Evolutionary conservation across 192 early-diverging fungal genomes (phyloP).

Genomic region (Paraglomus occultum): DNA sequence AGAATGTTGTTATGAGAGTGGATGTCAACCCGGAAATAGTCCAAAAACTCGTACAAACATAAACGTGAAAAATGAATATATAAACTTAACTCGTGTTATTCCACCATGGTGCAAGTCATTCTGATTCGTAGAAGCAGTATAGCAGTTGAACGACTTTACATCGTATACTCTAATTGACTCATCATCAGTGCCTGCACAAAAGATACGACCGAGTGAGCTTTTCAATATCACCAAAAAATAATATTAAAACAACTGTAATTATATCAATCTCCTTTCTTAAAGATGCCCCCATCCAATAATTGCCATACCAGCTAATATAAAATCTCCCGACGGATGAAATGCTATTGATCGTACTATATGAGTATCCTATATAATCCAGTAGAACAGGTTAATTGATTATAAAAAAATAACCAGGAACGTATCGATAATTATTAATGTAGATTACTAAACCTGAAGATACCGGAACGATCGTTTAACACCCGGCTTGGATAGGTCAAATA

Average conservation of each 20-base stretch:
- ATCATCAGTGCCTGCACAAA: constrained; percentile 63
- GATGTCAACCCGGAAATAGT: not conserved
- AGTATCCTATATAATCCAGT: constrained; percentile 53
- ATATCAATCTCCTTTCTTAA: not conserved
- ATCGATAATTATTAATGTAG: not conserved
- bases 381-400: not conserved
- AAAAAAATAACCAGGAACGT: constrained; percentile 6
- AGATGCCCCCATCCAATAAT: not conserved
- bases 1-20: constrained; percentile 4
- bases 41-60: not conserved
- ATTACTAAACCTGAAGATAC: constrained; percentile 61
- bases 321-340: constrained; percentile 95
- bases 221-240: not conserved
- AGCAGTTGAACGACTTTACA: constrained; percentile 83
- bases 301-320: constrained; percentile 59
- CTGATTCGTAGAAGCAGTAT: constrained; percentile 53
- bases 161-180: constrained; percentile 81
- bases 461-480: constrained; percentile 81
- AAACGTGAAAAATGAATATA: not conserved
- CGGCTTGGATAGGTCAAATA: constrained; percentile 85
- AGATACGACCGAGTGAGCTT: not conserved
- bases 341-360: constrained; percentile 74
- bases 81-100: constrained; percentile 43
- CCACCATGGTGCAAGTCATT: constrained; percentile 46
- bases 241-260: not conserved